Conservation (phyloP, 768 basidiomycete genomes). For the Mycena indigotica region DNA sequence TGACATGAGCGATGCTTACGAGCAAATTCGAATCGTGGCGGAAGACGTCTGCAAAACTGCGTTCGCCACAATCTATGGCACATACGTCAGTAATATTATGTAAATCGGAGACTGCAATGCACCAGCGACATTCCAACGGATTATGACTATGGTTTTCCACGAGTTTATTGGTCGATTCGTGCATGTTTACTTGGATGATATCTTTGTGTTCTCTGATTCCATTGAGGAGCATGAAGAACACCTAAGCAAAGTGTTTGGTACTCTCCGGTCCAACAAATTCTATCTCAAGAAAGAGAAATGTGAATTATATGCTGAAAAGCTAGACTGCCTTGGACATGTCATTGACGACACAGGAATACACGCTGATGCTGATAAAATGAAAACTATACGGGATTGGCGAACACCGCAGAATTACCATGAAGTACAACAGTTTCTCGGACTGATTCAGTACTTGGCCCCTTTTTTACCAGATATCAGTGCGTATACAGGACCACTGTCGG, state of each 20-base stretch:
- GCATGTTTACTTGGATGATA: conserved; percentile 48
- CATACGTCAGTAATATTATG: conserved; percentile 37
- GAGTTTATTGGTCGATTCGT: conserved; percentile 40
- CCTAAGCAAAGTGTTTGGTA: conserved; percentile 33
- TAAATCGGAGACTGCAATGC: conserved; percentile 51
- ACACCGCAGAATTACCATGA: conserved; percentile 36
- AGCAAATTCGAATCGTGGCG: conserved; percentile 32
- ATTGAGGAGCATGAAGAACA: conserved; percentile 41
- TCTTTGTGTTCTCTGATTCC: conserved; percentile 40
- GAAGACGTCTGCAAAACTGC: conserved; percentile 29
- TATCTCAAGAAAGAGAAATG: conserved; percentile 38
- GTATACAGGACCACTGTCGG: conserved; percentile 34
- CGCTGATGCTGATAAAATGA: conserved; percentile 39
- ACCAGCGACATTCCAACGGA: conserved; percentile 45
- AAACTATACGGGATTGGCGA: conserved; percentile 34
- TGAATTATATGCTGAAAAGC: conserved; percentile 29
- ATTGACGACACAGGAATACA: conserved; percentile 43
- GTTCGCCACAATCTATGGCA: conserved; percentile 47
- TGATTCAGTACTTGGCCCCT: conserved; percentile 40
- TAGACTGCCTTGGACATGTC: conserved; percentile 43
- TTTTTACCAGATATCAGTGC: conserved; percentile 39
- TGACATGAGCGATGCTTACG: conserved; percentile 36
- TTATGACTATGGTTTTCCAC: conserved; percentile 45
- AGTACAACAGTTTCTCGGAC: conserved; percentile 42
- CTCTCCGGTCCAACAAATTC: conserved; percentile 29